Percentiles rank a stretch among this genome's conserved stretches.
Conservation (phyloP, 305 asterid species). For the Ajuga reptans region DNA sequence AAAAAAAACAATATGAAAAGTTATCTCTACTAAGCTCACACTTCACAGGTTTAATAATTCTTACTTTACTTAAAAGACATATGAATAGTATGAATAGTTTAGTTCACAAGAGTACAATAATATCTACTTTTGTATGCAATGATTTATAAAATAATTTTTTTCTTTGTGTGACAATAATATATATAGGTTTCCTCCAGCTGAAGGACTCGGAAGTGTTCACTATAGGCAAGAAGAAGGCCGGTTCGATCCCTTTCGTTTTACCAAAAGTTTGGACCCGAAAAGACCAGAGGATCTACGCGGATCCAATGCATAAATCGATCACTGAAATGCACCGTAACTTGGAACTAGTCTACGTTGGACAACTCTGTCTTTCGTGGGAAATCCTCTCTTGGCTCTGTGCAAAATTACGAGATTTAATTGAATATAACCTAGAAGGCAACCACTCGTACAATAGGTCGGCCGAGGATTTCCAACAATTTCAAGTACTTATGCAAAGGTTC, state of each 20-base stretch:
- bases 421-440: conserved; percentile 27
- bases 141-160: neutral
- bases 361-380: conserved; percentile 76
- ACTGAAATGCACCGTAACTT: conserved; percentile 47
- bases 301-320: conserved; percentile 50
- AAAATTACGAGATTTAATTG: conserved; percentile 41
- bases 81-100: neutral
- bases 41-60: conserved; percentile 5
- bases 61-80: neutral
- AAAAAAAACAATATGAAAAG: too few relatives aligned
- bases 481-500: conserved; percentile 68
- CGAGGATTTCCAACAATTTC: conserved; percentile 70
- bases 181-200: conserved; percentile 60
- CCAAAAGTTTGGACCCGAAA: conserved; percentile 42
- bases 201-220: conserved; percentile 49
- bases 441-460: conserved; percentile 57
- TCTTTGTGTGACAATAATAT: neutral
- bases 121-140: neutral
- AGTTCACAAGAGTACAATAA: neutral
- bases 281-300: conserved; percentile 46
- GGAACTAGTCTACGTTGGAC: conserved; percentile 72
- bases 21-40: conserved; percentile 17
- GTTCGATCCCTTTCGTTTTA: conserved; percentile 20
- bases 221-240: conserved; percentile 28
- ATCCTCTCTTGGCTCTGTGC: conserved; percentile 55